These are phyloP conservation scores for Suillus decipiens DNA, from an alignment of 768 basidiomycete species.

Conservation along the genomic window DNA sequence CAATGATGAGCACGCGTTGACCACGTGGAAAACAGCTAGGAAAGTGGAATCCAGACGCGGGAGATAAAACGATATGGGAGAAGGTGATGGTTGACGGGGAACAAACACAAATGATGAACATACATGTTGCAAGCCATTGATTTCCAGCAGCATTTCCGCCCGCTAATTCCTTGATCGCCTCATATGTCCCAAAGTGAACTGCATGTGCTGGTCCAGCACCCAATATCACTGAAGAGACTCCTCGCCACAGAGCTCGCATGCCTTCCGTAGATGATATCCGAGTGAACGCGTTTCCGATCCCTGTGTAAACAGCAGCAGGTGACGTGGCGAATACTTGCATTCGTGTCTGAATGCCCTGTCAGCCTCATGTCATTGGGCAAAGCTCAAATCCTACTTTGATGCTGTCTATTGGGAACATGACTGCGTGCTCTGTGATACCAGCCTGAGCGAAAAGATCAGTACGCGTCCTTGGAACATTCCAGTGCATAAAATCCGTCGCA, in stretches of 20 bases:
- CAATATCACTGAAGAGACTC: slow-evolving; percentile 92
- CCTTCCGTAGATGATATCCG: slow-evolving; percentile 96
- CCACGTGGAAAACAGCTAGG: not conserved
- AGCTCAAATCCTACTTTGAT: slow-evolving; percentile 74
- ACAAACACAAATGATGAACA: slow-evolving; percentile 32
- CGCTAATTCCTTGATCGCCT: slow-evolving; percentile 89
- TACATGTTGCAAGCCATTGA: slow-evolving; percentile 89
- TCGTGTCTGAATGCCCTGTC: slow-evolving; percentile 66
- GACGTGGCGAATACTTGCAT: slow-evolving; percentile 97
- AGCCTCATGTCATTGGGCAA: slow-evolving; percentile 11
- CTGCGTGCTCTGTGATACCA: slow-evolving; percentile 97
- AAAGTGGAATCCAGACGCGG: not conserved
- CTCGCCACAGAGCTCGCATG: slow-evolving; percentile 88
- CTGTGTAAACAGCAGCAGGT: slow-evolving; percentile 83
- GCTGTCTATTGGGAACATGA: slow-evolving; percentile 98
- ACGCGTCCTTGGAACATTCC: slow-evolving; percentile 1
- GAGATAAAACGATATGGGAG: slow-evolving; percentile 6
- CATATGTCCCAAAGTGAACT: slow-evolving; percentile 95
- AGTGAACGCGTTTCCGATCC: slow-evolving; percentile 87
- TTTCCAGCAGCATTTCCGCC: slow-evolving; percentile 80
- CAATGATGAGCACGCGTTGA: slow-evolving; percentile 16
- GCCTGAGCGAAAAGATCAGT: slow-evolving; percentile 58
- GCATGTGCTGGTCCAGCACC: slow-evolving; percentile 99
- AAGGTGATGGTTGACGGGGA: slow-evolving; percentile 8
- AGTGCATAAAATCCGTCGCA: not conserved